Percentiles rank a stretch among this genome's conserved stretches.
Conservation (phyloP, 106 monocot genomes). For the Dendrobium chrysotoxum region DNA sequence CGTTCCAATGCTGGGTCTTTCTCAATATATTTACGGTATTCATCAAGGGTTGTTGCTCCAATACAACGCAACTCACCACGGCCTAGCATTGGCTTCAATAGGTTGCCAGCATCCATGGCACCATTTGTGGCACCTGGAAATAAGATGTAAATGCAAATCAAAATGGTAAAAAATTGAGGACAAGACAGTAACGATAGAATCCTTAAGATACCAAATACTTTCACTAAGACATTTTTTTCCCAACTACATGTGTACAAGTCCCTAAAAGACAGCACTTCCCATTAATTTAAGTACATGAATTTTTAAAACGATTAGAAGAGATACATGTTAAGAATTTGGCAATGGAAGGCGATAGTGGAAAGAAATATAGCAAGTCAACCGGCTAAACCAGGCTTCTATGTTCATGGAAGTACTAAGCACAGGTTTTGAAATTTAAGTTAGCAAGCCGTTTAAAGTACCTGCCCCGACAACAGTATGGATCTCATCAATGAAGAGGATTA, state of each 20-base stretch:
- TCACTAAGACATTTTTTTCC: neutral
- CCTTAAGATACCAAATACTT: neutral
- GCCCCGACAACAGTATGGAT: constrained; percentile 99
- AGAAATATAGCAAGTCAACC: neutral
- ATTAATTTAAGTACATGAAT: neutral
- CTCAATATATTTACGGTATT: constrained; percentile 96
- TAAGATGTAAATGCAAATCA: neutral
- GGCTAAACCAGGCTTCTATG: neutral
- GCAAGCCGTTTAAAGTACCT: constrained; percentile 35
- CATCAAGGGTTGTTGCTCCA: constrained; percentile 96
- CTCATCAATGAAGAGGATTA: constrained; percentile 95
- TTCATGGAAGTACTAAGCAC: neutral
- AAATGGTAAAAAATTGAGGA: neutral
- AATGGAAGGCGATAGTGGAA: neutral
- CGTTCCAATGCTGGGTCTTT: constrained; percentile 98
- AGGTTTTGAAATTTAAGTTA: neutral
- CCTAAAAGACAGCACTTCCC: neutral
- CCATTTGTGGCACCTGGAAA: constrained; percentile 90
- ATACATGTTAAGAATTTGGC: neutral
- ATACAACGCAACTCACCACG: constrained; percentile 94
- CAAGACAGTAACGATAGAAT: neutral
- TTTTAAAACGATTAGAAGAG: neutral
- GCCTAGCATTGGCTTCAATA: constrained; percentile 98
- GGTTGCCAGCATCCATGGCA: constrained; percentile 97
- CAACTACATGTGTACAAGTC: no score